Evolutionary conservation across 306 rosid species (phyloP).

Genomic region (Castanospermum australe): DNA sequence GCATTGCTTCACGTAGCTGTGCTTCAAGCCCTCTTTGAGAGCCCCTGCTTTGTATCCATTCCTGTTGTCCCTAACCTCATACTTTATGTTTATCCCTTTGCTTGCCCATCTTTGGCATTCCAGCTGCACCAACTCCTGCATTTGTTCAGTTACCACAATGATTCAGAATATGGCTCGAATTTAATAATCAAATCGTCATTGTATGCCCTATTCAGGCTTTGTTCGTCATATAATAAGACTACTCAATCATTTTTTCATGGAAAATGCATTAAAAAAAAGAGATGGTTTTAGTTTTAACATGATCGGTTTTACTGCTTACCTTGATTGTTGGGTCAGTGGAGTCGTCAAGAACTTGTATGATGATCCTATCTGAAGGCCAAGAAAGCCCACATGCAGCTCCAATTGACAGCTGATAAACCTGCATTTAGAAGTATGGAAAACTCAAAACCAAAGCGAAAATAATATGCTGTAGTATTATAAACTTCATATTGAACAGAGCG

Average conservation of each 20-base stretch:
- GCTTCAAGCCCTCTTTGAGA: slow-evolving; percentile 87
- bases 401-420: slow-evolving; percentile 94
- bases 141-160: not conserved
- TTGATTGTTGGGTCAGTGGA: slow-evolving; percentile 83
- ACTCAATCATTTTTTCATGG: not conserved
- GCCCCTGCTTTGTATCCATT: slow-evolving; percentile 96
- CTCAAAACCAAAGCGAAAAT: not conserved
- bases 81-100: slow-evolving; percentile 88
- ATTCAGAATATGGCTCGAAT: not conserved
- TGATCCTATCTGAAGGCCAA: slow-evolving; percentile 92
- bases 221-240: not conserved
- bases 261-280: not conserved
- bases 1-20: slow-evolving; percentile 68
- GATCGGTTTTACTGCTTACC: slow-evolving; percentile 40
- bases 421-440: not conserved
- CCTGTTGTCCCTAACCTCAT: slow-evolving; percentile 85
- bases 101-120: slow-evolving; percentile 97
- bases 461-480: not conserved
- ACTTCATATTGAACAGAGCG: not conserved
- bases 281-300: not conserved
- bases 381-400: slow-evolving; percentile 94
- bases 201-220: not conserved
- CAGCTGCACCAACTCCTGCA: slow-evolving; percentile 80
- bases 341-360: slow-evolving; percentile 89
- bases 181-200: not conserved